Conservation (phyloP, 164 flowering plant species). For the Annona cherimola region DNA sequence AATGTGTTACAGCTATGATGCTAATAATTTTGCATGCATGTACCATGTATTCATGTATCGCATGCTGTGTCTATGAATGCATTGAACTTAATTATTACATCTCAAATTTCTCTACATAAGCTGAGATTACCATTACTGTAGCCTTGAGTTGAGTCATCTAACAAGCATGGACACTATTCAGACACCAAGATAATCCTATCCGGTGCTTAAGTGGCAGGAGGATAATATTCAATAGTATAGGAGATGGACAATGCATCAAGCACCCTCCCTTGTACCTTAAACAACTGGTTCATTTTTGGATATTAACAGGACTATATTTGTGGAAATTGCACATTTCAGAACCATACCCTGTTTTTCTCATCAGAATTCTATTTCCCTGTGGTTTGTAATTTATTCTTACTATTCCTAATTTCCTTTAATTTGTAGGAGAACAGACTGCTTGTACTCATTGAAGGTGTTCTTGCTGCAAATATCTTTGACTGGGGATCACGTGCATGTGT, state of each 20-base stretch:
- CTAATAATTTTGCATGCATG: neutral
- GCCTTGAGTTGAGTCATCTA: neutral
- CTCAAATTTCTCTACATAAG: too few species aligned
- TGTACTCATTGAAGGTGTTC: constrained; percentile 89
- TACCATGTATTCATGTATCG: neutral
- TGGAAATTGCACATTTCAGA: neutral
- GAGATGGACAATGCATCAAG: neutral
- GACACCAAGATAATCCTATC: neutral
- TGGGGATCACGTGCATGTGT: constrained; percentile 99
- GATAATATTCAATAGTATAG: neutral
- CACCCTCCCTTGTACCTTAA: neutral
- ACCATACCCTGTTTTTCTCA: neutral
- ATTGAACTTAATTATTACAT: too few species aligned
- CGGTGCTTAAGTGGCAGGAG: neutral
- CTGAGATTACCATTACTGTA: too few species aligned
- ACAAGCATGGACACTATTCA: neutral
- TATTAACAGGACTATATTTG: neutral
- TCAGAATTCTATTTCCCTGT: neutral
- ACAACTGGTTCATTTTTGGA: too few species aligned
- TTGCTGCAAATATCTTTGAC: constrained; percentile 99
- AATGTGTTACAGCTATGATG: too few species aligned
- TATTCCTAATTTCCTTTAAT: constrained; percentile 8
- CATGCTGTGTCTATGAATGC: neutral
- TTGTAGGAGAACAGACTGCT: constrained; percentile 79
- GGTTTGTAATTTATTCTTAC: neutral